phyloP scores from a whole-genome alignment of 73 alveolate species.

The Paramecium tetraurelia region DNA sequence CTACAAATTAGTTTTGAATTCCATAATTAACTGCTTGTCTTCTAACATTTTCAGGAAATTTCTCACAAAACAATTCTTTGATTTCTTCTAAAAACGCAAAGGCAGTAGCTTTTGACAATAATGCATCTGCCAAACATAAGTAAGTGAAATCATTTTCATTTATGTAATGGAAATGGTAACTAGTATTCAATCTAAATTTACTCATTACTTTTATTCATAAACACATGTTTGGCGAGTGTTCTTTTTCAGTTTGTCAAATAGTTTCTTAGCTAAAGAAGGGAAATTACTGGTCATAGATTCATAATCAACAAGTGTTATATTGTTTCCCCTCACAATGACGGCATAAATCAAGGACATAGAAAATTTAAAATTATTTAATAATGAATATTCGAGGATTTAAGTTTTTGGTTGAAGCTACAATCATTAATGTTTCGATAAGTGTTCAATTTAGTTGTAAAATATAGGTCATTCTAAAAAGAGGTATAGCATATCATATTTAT shows the following conservation, averaged over 20 bases:
- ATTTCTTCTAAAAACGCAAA: constrained; percentile 63
- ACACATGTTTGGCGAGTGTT: constrained; percentile 35
- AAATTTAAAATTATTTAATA: not conserved
- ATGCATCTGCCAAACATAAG: constrained; percentile 65
- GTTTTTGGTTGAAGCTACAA: not conserved
- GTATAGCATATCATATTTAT: not conserved
- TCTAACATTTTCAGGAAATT: not conserved
- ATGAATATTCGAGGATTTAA: not conserved
- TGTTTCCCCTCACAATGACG: constrained; percentile 45
- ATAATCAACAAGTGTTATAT: constrained; percentile 46
- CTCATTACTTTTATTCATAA: constrained; percentile 43
- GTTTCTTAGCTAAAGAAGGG: constrained; percentile 54
- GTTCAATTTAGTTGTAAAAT: not conserved
- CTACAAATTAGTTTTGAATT: constrained; percentile 1
- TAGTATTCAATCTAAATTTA: not conserved
- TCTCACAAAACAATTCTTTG: constrained; percentile 15
- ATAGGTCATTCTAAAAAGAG: not conserved
- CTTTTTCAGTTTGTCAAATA: constrained; percentile 17
- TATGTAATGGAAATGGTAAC: constrained; percentile 60
- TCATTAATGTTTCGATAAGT: not conserved
- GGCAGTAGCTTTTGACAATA: constrained; percentile 59
- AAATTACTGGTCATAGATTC: constrained; percentile 49
- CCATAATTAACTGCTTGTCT: constrained; percentile 35
- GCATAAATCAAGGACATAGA: constrained; percentile 53
- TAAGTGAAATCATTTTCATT: constrained; percentile 68